These are phyloP conservation scores for Marvania coccoides DNA, from an alignment of 139 green algal genomes.

Conservation along the genomic window DNA sequence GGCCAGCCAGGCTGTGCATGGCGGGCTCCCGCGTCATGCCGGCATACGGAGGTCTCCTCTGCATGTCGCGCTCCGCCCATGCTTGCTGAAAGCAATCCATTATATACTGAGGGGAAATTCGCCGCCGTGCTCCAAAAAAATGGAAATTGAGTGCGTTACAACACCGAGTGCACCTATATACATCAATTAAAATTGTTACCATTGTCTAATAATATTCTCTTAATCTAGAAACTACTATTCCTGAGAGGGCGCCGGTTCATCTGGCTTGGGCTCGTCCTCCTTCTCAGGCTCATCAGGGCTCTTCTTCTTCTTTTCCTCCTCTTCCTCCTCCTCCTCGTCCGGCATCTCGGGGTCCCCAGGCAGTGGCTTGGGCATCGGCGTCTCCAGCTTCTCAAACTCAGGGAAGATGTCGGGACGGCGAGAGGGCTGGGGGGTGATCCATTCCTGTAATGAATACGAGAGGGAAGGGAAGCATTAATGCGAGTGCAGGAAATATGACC, in stretches of 20 bases:
- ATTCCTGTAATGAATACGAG: conserved; percentile 62
- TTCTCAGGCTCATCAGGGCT: conserved; percentile 60
- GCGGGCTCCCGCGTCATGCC: too few relatives aligned
- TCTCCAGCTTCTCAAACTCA: conserved; percentile 92
- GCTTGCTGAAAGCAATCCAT: too few relatives aligned
- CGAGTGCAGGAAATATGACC: background rate
- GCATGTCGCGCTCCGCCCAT: too few relatives aligned
- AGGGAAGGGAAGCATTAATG: background rate
- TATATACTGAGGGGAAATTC: too few relatives aligned
- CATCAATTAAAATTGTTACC: too few relatives aligned
- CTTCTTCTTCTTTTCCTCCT: conserved; percentile 80
- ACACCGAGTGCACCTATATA: too few relatives aligned
- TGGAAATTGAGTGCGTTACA: too few relatives aligned
- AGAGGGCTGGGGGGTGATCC: conserved; percentile 82
- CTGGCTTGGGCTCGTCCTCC: conserved; percentile 42
- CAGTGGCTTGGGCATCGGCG: conserved; percentile 46
- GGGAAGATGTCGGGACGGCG: conserved; percentile 83
- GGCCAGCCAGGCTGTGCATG: too few relatives aligned
- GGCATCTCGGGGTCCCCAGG: conserved; percentile 85
- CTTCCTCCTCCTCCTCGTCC: conserved; percentile 78
- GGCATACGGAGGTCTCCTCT: too few relatives aligned
- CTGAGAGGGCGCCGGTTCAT: conserved; percentile 30
- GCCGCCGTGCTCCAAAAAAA: too few relatives aligned
- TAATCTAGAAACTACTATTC: conserved; percentile 29
- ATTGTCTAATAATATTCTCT: too few relatives aligned